Evolutionary conservation across 495 filamentous ascomycete genomes (phyloP), one percentile per base, ranked within the genome.

Genomic region (Xeromyces bisporus): DNA sequence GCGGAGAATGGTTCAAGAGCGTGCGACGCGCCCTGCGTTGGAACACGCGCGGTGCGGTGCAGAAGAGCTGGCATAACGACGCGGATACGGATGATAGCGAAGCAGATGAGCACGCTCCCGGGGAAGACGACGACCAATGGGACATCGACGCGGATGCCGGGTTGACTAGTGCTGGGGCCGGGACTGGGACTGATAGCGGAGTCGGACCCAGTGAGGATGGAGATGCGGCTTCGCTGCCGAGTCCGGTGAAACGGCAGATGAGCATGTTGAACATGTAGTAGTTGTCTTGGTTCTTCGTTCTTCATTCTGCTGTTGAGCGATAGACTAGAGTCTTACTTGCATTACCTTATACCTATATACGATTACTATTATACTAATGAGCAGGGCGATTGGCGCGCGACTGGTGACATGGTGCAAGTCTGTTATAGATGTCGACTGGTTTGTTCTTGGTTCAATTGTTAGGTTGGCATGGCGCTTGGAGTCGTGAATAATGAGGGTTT

Each of bases 1-100:
- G 62, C 28, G 73, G 73, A 6, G 82, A 96, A 46, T 97, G 89
- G 89, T 93, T 97, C 56, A 76, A 93, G 48, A 87, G 80, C 44
- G 79, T 97, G 14, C 75, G 75, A 28, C 68, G 86, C 24, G 92
- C 89, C 1, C 65, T 97, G 35, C 69, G 85, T 29, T 97, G 89
- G 89, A 94, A 94, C 49, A 80, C 70, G 7, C 68, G 89, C 31
- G 80, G 79, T 14, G 83, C 83, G 8, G 69, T 74, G 36, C 85
- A 93, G 55, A 91, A 91, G 49, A 73, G 66, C 25, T 93, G 80
- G 60, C 69, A 71, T 16, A 65, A 62, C 5, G 49, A 43, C 13
- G 37, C 33, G 5, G 42, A 47, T 12, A n/a, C n/a, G n/a, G 48
- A 35, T 2, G 43, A 43, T 14, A 39, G 41, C 15, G 62, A 60